Base-by-base conservation (phyloP, 345 rosid species). In the Lagerstroemia speciosa region DNA sequence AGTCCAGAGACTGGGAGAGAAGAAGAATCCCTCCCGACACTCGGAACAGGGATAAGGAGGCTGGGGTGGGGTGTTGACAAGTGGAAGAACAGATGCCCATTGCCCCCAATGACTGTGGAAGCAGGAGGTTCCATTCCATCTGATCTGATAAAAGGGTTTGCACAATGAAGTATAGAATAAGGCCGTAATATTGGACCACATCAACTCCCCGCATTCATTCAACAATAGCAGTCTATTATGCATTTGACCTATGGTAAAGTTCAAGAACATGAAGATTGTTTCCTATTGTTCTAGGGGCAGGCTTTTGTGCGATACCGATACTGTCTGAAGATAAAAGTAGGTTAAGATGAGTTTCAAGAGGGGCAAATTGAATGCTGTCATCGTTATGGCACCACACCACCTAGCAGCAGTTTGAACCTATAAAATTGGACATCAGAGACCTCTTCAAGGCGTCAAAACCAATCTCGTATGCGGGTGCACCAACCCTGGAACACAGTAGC, bases 1-100 rank as follows among this genome's bases (percentile, higher is more conserved):
- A 16, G 16, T 48, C 55, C 16, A 16, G n/a, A 48, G 55, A 48
- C 19, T 19, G 24, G 15, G 55, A 16, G 24, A 48, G 55, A 66
- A 17, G 38, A 45, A 19, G 55, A 16, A 31, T 30, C 7, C 38
- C 55, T 33, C 29, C n/a, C n/a, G n/a, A n/a, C 69, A 48, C 0
- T 9, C 3, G 57, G 69, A 30, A 45, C 26, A 50, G n/a, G 33
- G 37, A 66, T 45, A 34, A 52, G 67, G 67, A 52, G 7, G 57
- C 69, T 66, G 36, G 14, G 52, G 69, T 9, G 38, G 67, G 57
- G 37, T 30, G 57, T 43, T 30, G 57, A 30, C 69, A 19, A 57
- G 57, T 29, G 69, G 69, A 66, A 52, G 55, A 52, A 34, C 4
- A 66, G 16, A 20, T 20, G 55, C 55, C 55, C 55, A 48, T 48